Evolutionary conservation across 2,329 filamentous ascomycete species (phyloP), one percentile per base, ranked within the genome.

Genomic region (Colletotrichum australisinense): DNA sequence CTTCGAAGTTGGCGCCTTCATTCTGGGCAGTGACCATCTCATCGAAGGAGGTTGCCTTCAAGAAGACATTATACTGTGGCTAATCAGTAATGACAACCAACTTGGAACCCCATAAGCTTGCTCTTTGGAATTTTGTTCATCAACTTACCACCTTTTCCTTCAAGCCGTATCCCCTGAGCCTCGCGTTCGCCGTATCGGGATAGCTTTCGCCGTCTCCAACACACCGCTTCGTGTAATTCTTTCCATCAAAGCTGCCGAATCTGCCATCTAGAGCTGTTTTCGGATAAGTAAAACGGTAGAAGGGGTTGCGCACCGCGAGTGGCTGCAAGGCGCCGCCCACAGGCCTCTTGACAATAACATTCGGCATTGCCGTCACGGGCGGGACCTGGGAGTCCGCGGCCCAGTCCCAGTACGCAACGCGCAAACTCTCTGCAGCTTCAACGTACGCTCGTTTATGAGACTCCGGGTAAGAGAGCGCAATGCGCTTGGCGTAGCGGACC

Each of bases 371-470:
- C 2, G 80, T 84, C n/a, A 83, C 82, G 0, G 77, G 75, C 4
- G 89, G 88, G 3, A 90, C 81, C n/a, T 75, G 73, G 4, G 82
- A 75, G 42, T 85, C 78, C 3, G 75, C 72, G 2, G 83, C 87
- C 88, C 88, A 90, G 79, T 90, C 88, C 88, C 88, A 90, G 79
- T 83, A 89, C 2, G 88, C 87, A 14, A 84, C 78, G 38, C 88
- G 84, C 30, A 90, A 82, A 0, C 76, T 79, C 53, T 86, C 80
- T 2, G 87, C 88, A 2, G 88, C 87, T 3, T 81, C 76, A 26
- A 78, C 75, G 75, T 90, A 90, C 26, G 72, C 30, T 11, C 63
- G 7, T 7, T 53, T 75, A 7, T 55, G 49, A 22, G 38, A 22
- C 14, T 42, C 49, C 7, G 74, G 74, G 30, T 76, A 75, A 11